Base-by-base conservation (phyloP, 495 filamentous ascomycete species). In the Penicillium odoratum region DNA sequence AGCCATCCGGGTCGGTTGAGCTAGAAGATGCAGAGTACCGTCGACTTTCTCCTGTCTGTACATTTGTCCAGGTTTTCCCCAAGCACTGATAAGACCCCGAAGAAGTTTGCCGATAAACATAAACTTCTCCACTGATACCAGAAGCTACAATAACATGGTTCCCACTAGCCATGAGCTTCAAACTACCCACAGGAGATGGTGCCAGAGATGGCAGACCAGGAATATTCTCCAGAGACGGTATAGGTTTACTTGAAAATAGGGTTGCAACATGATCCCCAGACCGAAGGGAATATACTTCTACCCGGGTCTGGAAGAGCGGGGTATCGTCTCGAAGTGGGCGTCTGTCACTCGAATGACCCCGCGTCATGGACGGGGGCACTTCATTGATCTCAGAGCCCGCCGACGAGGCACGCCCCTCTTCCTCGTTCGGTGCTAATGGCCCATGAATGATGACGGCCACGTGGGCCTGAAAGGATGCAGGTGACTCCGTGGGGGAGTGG, bases 11-110 rank as follows among this genome's bases (percentile, higher is more conserved):
- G 46, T 87, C 85, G 7, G 76, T 79, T 28, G 80, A 78, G 45
- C 75, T 83, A 18, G 80, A 84, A 15, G 82, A 81, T 26, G 76
- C 77, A 16, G 83, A 86, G 43, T 77, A 72, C 34, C 76, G 74
- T 40, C 79, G 73, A 21, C 65, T 51, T 51, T 79, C 74, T 38
- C 73, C 72, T 29, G 82, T 77, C 64, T 92, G 88, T 21, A 93
- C 77, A 21, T 82, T 85, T 1, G 92, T 96, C 92, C 92, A 97
- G 7, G 90, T 75, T 70, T 97, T 97, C 6, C 88, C 92, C 34
- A 92, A 76, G 62, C 90, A 95, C 40, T 78, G 75, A 70, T 93
- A 94, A 72, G 64, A 82, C 87, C 51, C 73, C 64, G 7, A 67
- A 55, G 6, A 63, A 55, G 13, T 77, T 73, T 63, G 66, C 62